A percentile compares a stretch with the other conserved stretches of the same genome.
phyloP scores from a whole-genome alignment of 2,329 filamentous ascomycete genomes.

The Scytalidium sp. region DNA sequence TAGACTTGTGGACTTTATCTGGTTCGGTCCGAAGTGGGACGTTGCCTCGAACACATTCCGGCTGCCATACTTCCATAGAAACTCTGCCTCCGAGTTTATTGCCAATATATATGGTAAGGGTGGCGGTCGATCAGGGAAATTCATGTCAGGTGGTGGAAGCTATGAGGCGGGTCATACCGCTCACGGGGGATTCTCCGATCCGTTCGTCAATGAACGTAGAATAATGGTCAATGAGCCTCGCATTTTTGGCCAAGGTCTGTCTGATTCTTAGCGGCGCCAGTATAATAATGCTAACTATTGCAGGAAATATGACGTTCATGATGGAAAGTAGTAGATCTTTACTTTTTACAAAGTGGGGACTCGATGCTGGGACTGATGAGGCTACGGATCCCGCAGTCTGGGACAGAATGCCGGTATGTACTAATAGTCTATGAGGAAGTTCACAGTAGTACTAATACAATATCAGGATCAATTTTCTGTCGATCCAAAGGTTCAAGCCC shows the following conservation, averaged over 20 bases:
- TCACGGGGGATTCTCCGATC: conserved; percentile 43
- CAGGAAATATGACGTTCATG: conserved; percentile 4
- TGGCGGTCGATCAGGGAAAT: conserved; percentile 39
- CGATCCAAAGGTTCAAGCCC: not conserved
- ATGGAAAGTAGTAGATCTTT: conserved; percentile 3
- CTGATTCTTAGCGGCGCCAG: not conserved
- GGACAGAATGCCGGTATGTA: conserved; percentile 1
- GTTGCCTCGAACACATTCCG: conserved; percentile 57
- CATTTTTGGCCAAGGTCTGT: not conserved
- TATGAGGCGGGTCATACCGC: conserved; percentile 32
- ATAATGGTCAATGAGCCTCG: conserved; percentile 37
- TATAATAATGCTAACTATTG: not conserved
- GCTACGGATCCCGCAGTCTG: conserved; percentile 1
- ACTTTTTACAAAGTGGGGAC: conserved; percentile 4
- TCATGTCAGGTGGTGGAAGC: conserved; percentile 44
- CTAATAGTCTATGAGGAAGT: not conserved
- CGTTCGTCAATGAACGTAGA: conserved; percentile 41
- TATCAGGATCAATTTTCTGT: not conserved
- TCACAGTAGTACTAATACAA: not conserved
- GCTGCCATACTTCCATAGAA: conserved; percentile 55
- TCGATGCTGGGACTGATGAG: not conserved
- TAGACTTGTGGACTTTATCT: conserved; percentile 58
- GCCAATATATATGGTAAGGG: conserved; percentile 38
- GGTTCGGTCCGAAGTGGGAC: conserved; percentile 66
- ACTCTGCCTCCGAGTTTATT: conserved; percentile 46